phyloP scores from a whole-genome alignment of 257 asterid genomes.

The Scutellaria galericulata region DNA sequence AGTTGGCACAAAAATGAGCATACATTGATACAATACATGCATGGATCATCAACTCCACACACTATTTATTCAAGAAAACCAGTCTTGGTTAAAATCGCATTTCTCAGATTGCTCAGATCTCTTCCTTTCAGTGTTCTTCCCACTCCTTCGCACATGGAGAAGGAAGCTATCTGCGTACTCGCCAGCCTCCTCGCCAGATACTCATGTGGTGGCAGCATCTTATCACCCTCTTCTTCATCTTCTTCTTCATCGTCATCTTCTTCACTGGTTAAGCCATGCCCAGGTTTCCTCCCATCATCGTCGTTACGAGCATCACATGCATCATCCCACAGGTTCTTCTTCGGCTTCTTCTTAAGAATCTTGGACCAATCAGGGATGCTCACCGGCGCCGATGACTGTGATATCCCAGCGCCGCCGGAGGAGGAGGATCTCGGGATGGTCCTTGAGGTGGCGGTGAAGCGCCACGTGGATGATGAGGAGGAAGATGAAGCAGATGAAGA shows the following conservation, averaged over 20 bases:
- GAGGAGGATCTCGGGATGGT: constrained; percentile 32
- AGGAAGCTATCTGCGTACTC: constrained; percentile 48
- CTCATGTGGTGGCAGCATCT: constrained; percentile 66
- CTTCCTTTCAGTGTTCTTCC: constrained; percentile 83
- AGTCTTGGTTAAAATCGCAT: constrained; percentile 62
- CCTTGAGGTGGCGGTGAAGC: constrained; percentile 20
- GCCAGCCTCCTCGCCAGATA: constrained; percentile 53
- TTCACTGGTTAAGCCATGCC: not conserved
- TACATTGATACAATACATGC: constrained; percentile 5
- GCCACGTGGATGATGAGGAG: constrained; percentile 40
- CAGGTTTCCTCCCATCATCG: not conserved
- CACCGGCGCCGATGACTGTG: constrained; percentile 38
- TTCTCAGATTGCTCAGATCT: constrained; percentile 62
- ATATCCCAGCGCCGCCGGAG: constrained; percentile 8
- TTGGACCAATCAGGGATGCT: constrained; percentile 52
- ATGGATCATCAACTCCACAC: not conserved
- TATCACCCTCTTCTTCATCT: constrained; percentile 34
- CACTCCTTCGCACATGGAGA: constrained; percentile 74
- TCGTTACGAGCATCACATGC: constrained; percentile 15
- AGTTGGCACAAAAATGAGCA: constrained; percentile 12
- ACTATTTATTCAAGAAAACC: constrained; percentile 62
- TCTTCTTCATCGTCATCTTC: not conserved
- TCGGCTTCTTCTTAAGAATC: constrained; percentile 34
- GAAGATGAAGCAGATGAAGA: constrained; percentile 6
- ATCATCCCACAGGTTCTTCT: constrained; percentile 35